phyloP scores from a whole-genome alignment of 2,329 filamentous ascomycete genomes.

The Sarocladiaceae sp. region DNA sequence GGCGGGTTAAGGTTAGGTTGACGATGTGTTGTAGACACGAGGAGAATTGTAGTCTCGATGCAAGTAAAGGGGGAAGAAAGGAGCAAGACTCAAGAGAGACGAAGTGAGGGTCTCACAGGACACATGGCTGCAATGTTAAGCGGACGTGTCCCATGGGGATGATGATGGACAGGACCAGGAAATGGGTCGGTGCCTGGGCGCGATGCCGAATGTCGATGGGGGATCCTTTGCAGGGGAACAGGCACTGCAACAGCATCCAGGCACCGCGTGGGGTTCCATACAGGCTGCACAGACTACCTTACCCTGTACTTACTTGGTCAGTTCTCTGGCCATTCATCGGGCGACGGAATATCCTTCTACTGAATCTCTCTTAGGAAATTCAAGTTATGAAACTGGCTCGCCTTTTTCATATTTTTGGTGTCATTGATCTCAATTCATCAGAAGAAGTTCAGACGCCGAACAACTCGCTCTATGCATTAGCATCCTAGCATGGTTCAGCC shows the following conservation, averaged over 20 bases:
- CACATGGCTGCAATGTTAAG: constrained; percentile 2
- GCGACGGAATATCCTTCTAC: too few relatives aligned
- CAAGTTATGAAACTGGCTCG: too few relatives aligned
- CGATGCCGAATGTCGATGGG: constrained; percentile 2
- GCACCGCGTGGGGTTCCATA: not conserved
- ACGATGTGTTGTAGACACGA: too few relatives aligned
- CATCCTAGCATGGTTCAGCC: too few relatives aligned
- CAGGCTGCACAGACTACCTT: not conserved
- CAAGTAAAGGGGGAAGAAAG: not conserved
- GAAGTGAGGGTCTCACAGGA: not conserved
- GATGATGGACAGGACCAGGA: constrained; percentile 4
- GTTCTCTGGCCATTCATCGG: not conserved
- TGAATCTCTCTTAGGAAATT: too few relatives aligned
- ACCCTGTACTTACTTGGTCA: not conserved
- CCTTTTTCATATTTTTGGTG: too few relatives aligned
- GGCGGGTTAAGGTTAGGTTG: not conserved
- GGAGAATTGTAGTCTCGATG: not conserved
- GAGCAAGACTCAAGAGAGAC: not conserved
- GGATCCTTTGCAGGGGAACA: too few relatives aligned
- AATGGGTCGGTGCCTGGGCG: constrained; percentile 8
- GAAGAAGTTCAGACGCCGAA: too few relatives aligned
- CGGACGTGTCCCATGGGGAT: constrained; percentile 3
- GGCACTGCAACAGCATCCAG: not conserved
- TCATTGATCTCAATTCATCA: too few relatives aligned
- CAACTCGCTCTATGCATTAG: too few relatives aligned